Conservation (phyloP, 495 filamentous ascomycete genomes). For the Cercophora scortea region DNA sequence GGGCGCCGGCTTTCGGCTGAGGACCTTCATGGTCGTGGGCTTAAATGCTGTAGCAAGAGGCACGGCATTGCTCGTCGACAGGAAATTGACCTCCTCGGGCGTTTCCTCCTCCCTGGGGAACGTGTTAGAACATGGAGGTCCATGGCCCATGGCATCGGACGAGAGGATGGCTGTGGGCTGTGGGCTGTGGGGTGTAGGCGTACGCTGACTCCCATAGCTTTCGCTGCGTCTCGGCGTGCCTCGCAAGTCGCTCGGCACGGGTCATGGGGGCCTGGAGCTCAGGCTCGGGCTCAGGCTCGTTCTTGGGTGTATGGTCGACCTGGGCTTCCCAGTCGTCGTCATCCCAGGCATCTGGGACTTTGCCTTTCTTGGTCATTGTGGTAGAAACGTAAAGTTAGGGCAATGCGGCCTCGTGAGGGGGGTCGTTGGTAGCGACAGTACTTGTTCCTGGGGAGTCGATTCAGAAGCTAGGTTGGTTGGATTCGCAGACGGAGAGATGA, state of each 20-base stretch:
- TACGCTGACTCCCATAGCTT: conserved; percentile 88
- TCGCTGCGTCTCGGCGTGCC: conserved; percentile 73
- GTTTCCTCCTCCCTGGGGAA: conserved; percentile 15
- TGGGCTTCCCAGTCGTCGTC: conserved; percentile 82
- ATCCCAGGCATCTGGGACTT: conserved; percentile 74
- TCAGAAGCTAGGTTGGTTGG: not conserved
- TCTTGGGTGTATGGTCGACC: conserved; percentile 51
- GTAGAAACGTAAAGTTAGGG: no score
- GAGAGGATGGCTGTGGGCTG: no score
- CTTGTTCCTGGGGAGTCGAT: not conserved
- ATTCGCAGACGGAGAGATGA: no score
- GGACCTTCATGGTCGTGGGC: conserved; percentile 61
- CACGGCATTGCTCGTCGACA: conserved; percentile 54
- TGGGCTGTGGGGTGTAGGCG: no score
- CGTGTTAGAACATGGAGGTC: no score
- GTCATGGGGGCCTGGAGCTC: conserved; percentile 41
- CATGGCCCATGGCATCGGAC: no score
- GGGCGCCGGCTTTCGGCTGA: conserved; percentile 69
- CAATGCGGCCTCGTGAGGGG: no score
- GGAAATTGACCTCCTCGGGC: conserved; percentile 61
- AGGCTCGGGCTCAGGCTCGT: conserved; percentile 35
- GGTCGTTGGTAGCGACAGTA: not conserved
- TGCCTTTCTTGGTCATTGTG: conserved; percentile 45
- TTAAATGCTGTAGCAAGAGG: conserved; percentile 79
- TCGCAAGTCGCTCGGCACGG: conserved; percentile 68